Evolutionary conservation across 352 stramenopile species (phyloP).

Genomic region (Phytophthora ohioensis): DNA sequence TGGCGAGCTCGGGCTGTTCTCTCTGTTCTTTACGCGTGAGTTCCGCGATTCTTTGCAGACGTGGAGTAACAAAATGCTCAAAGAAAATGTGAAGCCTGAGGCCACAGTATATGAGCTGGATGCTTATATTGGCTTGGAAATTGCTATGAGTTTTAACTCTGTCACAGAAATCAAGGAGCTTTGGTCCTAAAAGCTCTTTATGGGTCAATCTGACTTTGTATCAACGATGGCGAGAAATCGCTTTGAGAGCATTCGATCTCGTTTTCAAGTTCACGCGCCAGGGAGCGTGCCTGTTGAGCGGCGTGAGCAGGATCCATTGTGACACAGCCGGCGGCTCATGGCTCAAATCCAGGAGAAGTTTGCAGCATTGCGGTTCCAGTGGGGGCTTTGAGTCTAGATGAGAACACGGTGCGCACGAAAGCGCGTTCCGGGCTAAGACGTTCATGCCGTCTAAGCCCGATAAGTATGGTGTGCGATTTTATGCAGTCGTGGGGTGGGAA

Average conservation of each 20-base stretch:
- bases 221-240: constrained; percentile 6
- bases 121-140: constrained; percentile 21
- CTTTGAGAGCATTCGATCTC: constrained; percentile 11
- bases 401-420: too few relatives aligned
- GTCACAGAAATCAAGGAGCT: constrained; percentile 22
- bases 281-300: neutral
- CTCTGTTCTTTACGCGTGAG: neutral
- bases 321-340: constrained; percentile 12
- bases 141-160: constrained; percentile 8
- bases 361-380: constrained; percentile 7
- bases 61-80: constrained; percentile 19
- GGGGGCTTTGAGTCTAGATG: neutral
- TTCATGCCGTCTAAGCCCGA: too few relatives aligned
- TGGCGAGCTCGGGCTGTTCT: constrained; percentile 11
- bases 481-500: too few relatives aligned
- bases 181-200: constrained; percentile 18
- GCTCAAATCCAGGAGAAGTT: constrained; percentile 1
- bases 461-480: too few relatives aligned
- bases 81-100: neutral
- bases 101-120: constrained; percentile 8
- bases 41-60: neutral
- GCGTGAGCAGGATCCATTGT: constrained; percentile 7
- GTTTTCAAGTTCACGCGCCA: constrained; percentile 11
- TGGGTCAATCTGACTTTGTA: constrained; percentile 3
- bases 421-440: too few relatives aligned